Percentiles rank a stretch among this genome's conserved stretches.
phyloP scores from a whole-genome alignment of 805 yeast species.

The Priceomyces castillae region DNA sequence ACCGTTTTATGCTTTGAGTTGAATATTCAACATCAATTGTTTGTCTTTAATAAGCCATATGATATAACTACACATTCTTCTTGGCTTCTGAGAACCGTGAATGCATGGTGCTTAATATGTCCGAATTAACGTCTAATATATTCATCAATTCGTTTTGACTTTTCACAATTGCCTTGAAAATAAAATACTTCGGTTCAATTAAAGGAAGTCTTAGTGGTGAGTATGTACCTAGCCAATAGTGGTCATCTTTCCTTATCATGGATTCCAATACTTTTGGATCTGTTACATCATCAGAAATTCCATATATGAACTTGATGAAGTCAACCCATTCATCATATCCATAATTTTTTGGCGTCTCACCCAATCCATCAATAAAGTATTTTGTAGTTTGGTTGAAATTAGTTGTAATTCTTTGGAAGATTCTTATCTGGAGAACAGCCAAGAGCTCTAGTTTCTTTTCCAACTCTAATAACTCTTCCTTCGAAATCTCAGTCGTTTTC shows the following conservation, averaged over 20 bases:
- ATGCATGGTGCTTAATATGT: not conserved
- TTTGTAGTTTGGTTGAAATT: slow-evolving; percentile 28
- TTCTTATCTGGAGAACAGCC: not conserved
- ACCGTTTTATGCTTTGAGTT: no score
- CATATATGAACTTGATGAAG: slow-evolving; percentile 20
- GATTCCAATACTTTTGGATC: not conserved
- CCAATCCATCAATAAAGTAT: slow-evolving; percentile 33
- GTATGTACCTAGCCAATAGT: slow-evolving; percentile 62
- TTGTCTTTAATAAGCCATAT: no score
- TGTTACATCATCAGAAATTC: slow-evolving; percentile 1
- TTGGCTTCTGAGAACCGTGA: not conserved
- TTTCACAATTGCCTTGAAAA: slow-evolving; percentile 31
- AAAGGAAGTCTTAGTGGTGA: slow-evolving; percentile 73
- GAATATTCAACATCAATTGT: no score
- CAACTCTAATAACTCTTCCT: not conserved
- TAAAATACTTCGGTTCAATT: slow-evolving; percentile 63
- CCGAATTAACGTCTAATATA: not conserved
- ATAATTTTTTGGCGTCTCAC: slow-evolving; percentile 42
- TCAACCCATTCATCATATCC: slow-evolving; percentile 52
- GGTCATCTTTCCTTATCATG: slow-evolving; percentile 13
- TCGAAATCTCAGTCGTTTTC: not conserved
- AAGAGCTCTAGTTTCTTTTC: not conserved
- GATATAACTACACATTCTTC: not conserved
- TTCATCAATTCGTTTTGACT: slow-evolving; percentile 19
- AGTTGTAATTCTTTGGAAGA: slow-evolving; percentile 6